Evolutionary conservation across 371 early-diverging fungal genomes (phyloP), one percentile per base, ranked within the genome.

Genomic region (Actinomortierella ambigua): DNA sequence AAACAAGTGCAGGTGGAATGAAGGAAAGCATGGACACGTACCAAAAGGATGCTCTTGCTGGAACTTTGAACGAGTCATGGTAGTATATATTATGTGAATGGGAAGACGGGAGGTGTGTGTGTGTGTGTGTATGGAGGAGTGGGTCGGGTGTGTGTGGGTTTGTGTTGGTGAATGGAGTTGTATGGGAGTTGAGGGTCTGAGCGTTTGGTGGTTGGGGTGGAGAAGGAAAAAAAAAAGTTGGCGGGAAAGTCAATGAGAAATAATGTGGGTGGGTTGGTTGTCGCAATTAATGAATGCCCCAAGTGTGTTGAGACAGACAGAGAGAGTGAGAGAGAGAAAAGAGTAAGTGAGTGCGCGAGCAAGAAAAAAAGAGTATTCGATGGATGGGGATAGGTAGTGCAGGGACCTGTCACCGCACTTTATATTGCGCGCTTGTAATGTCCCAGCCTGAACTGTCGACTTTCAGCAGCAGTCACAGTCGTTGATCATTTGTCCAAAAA

Each of bases 1-100:
- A 20, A 7, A 13, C 0, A 55, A 26, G 18, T 60, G 8, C 13
- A 5, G 18, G 18, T 14, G 18, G 40, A 39, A 52, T 40, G 65
- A 40, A 43, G 55, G 18, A 26, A 48, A 50, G 42, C 23, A 41
- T 5, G 29, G 20, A 14, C 24, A 64, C 86, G 68, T 85, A 95
- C 97, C 96, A 73, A 95, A 95, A 41, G 92, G 90, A 77, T 97
- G 96, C 68, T 97, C 97, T 79, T 95, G 95, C 88, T 97, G 94
- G 76, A 97, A 97, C 79, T 95, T 91, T 58, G 95, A 94, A 59
- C 95, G 87, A 89, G 93, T 93, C 59, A 64, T 80, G 53, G 29
- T 39, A n/a, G 60, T 23, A 54, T 48, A 51, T 54, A 54, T 40
- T 17, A 26, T 17, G 27, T n/a, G 41, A 55, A 1, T 7, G 8